These are phyloP conservation scores for Boletales sp. DNA, from an alignment of 768 basidiomycete species.

Conservation along the genomic window DNA sequence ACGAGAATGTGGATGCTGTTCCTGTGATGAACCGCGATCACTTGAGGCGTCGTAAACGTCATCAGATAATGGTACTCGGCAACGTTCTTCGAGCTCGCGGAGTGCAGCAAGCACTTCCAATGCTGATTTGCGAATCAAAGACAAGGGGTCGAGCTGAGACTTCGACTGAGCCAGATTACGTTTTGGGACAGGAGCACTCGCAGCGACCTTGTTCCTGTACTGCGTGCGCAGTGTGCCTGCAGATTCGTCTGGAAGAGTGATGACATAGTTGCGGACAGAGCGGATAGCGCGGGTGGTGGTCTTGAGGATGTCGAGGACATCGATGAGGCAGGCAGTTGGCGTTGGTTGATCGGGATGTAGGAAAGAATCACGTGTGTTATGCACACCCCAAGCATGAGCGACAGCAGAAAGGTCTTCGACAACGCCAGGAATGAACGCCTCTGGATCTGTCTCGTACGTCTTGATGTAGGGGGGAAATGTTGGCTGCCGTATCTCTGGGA, in stretches of 20 bases:
- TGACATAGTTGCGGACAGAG: constrained; percentile 33
- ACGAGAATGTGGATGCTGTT: constrained; percentile 36
- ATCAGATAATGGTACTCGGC: constrained; percentile 71
- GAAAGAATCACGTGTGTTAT: constrained; percentile 11
- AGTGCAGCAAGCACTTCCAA: constrained; percentile 81
- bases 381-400: constrained; percentile 59
- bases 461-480: constrained; percentile 55
- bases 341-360: constrained; percentile 14
- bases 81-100: constrained; percentile 74
- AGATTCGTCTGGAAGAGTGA: too few relatives aligned
- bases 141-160: constrained; percentile 54
- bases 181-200: constrained; percentile 31
- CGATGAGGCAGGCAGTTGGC: constrained; percentile 32
- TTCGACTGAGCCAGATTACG: constrained; percentile 32
- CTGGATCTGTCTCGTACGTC: constrained; percentile 70
- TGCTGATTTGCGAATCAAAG: constrained; percentile 69
- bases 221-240: too few relatives aligned
- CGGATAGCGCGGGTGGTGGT: constrained; percentile 79
- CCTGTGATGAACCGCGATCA: constrained; percentile 51
- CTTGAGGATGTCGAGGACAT: constrained; percentile 71
- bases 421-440: constrained; percentile 71
- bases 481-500: constrained; percentile 45
- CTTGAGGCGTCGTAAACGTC: constrained; percentile 82
- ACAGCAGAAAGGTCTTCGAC: constrained; percentile 70
- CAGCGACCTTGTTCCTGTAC: constrained; percentile 44